These are phyloP conservation scores for Begonia loranthoides DNA, from an alignment of 306 rosid species.

Conservation along the genomic window DNA sequence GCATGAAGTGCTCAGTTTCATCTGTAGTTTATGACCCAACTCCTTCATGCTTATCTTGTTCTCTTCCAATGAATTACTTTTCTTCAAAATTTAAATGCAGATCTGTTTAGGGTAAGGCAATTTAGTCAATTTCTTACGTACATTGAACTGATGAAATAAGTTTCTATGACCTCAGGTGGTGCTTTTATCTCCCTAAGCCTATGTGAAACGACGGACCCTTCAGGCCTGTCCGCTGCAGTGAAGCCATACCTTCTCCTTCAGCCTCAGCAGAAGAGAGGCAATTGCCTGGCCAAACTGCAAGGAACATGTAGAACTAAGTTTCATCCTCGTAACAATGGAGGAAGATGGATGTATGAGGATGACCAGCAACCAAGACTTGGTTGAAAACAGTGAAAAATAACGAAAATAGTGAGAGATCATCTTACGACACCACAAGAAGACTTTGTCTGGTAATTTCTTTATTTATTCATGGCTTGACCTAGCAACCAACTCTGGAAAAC, in stretches of 20 bases:
- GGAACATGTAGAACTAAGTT: background rate
- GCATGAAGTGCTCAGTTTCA: conserved; percentile 57
- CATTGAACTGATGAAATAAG: background rate
- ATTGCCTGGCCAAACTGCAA: conserved; percentile 60
- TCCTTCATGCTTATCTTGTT: conserved; percentile 56
- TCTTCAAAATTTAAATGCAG: conserved; percentile 20
- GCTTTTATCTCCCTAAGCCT: conserved; percentile 26
- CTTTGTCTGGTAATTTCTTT: conserved; percentile 55
- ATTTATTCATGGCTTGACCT: conserved; percentile 52
- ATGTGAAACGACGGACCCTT: conserved; percentile 71
- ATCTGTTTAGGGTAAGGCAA: no score
- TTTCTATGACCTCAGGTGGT: conserved; percentile 32
- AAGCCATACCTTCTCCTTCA: conserved; percentile 63
- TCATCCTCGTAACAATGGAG: background rate
- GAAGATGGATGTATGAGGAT: background rate
- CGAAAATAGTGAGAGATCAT: background rate
- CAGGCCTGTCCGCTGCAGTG: conserved; percentile 74
- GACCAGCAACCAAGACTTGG: no score
- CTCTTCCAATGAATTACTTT: conserved; percentile 43
- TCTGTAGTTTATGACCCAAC: conserved; percentile 54
- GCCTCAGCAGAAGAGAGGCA: conserved; percentile 68
- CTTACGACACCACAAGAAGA: conserved; percentile 85
- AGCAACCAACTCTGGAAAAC: conserved; percentile 36
- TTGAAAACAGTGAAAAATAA: no score
- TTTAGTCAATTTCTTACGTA: background rate